Evolutionary conservation across 305 asterid genomes (phyloP), one percentile per base, ranked within the genome.

Genomic region (Fraxinus nigra): DNA sequence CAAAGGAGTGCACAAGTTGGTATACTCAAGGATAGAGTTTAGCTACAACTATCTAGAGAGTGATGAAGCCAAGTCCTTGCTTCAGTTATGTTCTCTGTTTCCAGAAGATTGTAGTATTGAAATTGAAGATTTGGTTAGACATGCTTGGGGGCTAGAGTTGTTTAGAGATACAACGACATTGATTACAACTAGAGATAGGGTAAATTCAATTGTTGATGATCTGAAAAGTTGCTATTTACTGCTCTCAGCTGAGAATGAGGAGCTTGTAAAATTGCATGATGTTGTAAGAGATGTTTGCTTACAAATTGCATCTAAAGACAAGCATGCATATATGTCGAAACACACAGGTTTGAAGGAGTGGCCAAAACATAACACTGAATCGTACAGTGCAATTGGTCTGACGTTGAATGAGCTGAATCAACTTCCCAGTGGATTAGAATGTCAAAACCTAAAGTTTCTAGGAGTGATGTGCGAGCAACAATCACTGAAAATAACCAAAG

Each of bases 191-290:
- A 86, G 90, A 79, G 54, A 73, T 1, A 51, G 78, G 70, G 75
- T 30, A 1, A 32, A 24, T 8, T 9, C 7, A 0, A 24, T 83
- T 32, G 77, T 80, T 34, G 78, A 82, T 10, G 63, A 0, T 10
- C 87, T 88, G 14, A 77, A 59, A 82, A 80, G 32, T 75, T 8
- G 77, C 28, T 48, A 48, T 18, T 85, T 26, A 73, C 77, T 88
- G 82, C n/a, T 88, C 33, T 38, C 77, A 0, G 77, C 1, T 0
- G 18, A 72, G 2, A 69, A 65, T 2, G 51, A 81, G 35, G 18
- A 65, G 10, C 10, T 46, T 75, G 90, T 87, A 1, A 84, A 65
- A 83, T 79, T 90, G 89, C 93, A 90, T 61, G 91, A 88, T 77
- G 78, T 88, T 69, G 69, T 85, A 2, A 87, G 89, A 33, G 88